Evolutionary conservation across 139 green algal species (phyloP), one percentile per base, ranked within the genome.

Genomic region (Tetradesmus obliquus): DNA sequence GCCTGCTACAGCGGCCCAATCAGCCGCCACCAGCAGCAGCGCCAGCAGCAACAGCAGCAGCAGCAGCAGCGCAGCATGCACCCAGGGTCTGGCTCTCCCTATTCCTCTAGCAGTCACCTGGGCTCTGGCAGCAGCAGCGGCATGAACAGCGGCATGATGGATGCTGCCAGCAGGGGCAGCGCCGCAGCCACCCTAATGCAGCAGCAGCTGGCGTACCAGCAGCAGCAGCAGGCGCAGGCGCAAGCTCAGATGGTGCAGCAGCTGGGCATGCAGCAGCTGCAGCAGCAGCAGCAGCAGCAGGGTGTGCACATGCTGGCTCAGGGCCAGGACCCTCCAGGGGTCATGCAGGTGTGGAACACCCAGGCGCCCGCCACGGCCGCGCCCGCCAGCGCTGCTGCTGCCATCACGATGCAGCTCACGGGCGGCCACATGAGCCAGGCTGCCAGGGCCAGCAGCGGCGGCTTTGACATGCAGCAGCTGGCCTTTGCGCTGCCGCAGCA

Each of bases 391-490:
- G 66, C 66, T 76, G 66, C 66, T 6, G 66, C 66, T 76, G 66
- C 66, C 66, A 76, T 76, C 17, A 76, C 66, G 12, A 76, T 79
- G 7, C 84, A 88, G 57, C 55, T 79, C 3, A 4, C 54, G 3
- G 22, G n/a, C 53, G 57, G 57, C 6, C 84, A 60, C 22, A n/a
- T 57, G 54, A 13, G 54, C 8, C 84, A 51, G 51, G 84, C 45
- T 10, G 62, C 15, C 13, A 9, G 20, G 6, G 32, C n/a, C 19
- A 60, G 45, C 62, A 58, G 24, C 19, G 32, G 84, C 45, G 24
- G n/a, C 15, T 84, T 84, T 71, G 71, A 84, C 86, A 79, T 90
- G 86, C 86, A 90, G 71, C 86, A 90, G 86, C 71, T 90, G 53
- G 55, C 79, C 17, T 90, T 72, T 55, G 20, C 80, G 86, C 86